Base-by-base conservation (phyloP, 2,329 filamentous ascomycete species). In the Cryphonectria naterciae region DNA sequence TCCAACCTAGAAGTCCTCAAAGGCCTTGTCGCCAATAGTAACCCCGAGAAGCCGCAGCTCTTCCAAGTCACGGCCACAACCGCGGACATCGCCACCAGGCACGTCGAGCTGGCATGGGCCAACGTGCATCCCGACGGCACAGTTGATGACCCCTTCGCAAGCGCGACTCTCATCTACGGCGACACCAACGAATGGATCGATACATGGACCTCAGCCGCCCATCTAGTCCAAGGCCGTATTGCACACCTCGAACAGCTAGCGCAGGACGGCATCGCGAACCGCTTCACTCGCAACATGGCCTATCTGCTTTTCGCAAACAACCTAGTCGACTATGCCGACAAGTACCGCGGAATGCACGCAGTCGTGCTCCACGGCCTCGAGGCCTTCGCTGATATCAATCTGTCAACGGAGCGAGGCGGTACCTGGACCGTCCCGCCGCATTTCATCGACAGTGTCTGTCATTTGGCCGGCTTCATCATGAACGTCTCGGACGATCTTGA, bases 41-140 rank as follows among this genome's bases (percentile, higher is more conserved):
- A 79, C 65, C 76, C 75, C 8, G 73, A 73, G 8, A 72, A 49
- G 8, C 77, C 77, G 6, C 81, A 80, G 68, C 72, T 78, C 8
- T 78, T 80, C 70, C 78, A 77, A n/a, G 77, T 81, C 41, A 75
- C 75, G 1, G 72, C 74, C 13, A 63, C 72, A 0, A 77, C 75
- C 7, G 81, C 82, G 41, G 84, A 89, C 73, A 81, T 87, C 52
- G 80, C 83, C 69, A 78, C 78, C 49, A 81, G 81, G 67, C 76
- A 79, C 41, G 83, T 85, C 22, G 78, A 83, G 54, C 78, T 89
- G 58, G 4, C 28, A 62, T 81, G 80, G 79, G 74, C 75, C 70
- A 79, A 78, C 67, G 74, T 79, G 1, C 37, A 56, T n/a, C 79
- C 82, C 13, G 82, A 85, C 72, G 84, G 75, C 28, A 46, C 58